Evolutionary conservation across 352 stramenopile genomes (phyloP).

Genomic region (Globisporangium cystogenes): DNA sequence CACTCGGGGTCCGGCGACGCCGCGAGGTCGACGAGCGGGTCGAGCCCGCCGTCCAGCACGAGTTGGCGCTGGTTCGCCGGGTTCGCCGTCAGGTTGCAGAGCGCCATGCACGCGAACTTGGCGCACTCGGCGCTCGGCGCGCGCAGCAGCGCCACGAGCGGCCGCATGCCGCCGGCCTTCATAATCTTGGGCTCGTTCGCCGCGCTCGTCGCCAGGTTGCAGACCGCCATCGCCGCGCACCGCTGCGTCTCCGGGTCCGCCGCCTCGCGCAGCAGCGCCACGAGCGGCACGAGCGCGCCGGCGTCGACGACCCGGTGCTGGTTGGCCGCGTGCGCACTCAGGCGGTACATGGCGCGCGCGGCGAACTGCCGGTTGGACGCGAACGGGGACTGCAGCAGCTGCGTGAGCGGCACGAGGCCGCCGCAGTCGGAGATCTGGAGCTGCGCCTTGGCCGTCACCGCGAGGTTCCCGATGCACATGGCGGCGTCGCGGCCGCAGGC

Average conservation of each 20-base stretch:
- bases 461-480: conserved; percentile 93
- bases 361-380: conserved; percentile 75
- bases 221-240: conserved; percentile 79
- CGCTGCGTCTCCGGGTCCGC: conserved; percentile 62
- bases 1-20: conserved; percentile 65
- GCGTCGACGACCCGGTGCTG: conserved; percentile 84
- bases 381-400: conserved; percentile 69
- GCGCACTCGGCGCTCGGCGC: conserved; percentile 46
- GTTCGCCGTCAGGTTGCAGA: conserved; percentile 94
- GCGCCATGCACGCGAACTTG: conserved; percentile 90
- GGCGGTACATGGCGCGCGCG: conserved; percentile 85
- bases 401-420: conserved; percentile 76
- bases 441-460: conserved; percentile 89
- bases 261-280: conserved; percentile 51
- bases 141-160: conserved; percentile 56
- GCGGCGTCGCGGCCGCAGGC: conserved; percentile 88
- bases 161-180: conserved; percentile 59
- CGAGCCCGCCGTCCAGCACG: conserved; percentile 72
- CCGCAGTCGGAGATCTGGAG: conserved; percentile 84
- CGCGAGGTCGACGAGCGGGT: conserved; percentile 80
- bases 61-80: conserved; percentile 89
- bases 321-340: conserved; percentile 85
- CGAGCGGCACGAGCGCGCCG: conserved; percentile 68
- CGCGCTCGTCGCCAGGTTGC: conserved; percentile 75
- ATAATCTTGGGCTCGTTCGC: conserved; percentile 77